These are phyloP conservation scores for Zygosaccharomyces bailii DNA, from an alignment of 805 yeast genomes.

Conservation along the genomic window DNA sequence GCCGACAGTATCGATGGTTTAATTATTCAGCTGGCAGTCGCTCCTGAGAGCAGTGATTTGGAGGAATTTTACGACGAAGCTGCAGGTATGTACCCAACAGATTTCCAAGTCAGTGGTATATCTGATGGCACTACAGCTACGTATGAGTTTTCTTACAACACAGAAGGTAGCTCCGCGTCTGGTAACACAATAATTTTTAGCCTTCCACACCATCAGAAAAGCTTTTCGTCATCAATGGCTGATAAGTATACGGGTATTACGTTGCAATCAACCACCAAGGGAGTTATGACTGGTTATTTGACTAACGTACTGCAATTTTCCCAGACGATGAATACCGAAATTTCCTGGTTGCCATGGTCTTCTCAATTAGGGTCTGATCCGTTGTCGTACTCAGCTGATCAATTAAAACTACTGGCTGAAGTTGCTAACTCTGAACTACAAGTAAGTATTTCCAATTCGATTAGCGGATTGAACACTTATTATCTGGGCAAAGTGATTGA, in stretches of 20 bases:
- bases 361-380: constrained; percentile 30
- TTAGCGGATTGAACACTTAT: constrained; percentile 44
- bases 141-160: constrained; percentile 48
- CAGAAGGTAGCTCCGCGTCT: constrained; percentile 48
- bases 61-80: constrained; percentile 46
- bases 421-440: constrained; percentile 46
- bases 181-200: constrained; percentile 49
- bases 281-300: constrained; percentile 46
- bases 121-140: constrained; percentile 44
- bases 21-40: constrained; percentile 50
- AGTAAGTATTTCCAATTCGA: constrained; percentile 44
- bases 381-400: constrained; percentile 42
- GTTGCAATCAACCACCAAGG: constrained; percentile 49
- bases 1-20: constrained; percentile 37
- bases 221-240: constrained; percentile 34
- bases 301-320: constrained; percentile 38
- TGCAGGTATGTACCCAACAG: constrained; percentile 64
- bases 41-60: constrained; percentile 36
- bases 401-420: constrained; percentile 42
- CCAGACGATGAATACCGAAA: constrained; percentile 40
- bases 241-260: constrained; percentile 41
- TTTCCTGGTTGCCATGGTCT: constrained; percentile 47
- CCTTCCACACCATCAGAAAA: constrained; percentile 50
- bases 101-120: constrained; percentile 47
- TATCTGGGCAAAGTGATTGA: constrained; percentile 53